These are phyloP conservation scores for Zymoseptoria brevis DNA, from an alignment of 2,329 filamentous ascomycete genomes.

Conservation along the genomic window DNA sequence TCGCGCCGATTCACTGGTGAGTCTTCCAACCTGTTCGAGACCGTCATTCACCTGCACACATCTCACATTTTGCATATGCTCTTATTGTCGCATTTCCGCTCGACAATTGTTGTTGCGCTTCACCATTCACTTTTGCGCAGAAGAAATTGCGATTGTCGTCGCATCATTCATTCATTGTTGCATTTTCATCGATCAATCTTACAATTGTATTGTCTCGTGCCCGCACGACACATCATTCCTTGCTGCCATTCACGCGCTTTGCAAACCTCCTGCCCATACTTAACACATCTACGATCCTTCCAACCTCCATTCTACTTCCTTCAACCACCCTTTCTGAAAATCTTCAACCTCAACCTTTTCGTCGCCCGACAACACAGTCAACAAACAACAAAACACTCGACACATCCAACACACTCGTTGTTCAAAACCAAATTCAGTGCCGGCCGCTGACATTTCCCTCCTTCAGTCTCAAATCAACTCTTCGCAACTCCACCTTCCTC, in stretches of 20 bases:
- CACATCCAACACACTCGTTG: slow-evolving; percentile 1
- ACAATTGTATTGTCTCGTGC: slow-evolving; percentile 9
- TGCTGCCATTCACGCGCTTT: slow-evolving; percentile 4
- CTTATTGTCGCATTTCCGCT: slow-evolving; percentile 3
- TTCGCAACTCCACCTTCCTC: not conserved
- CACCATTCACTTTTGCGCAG: not conserved
- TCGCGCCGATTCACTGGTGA: slow-evolving; percentile 1
- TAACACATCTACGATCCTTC: slow-evolving; percentile 1
- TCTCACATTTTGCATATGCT: not conserved
- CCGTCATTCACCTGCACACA: not conserved
- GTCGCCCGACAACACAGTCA: slow-evolving; percentile 1
- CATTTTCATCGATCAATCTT: slow-evolving; percentile 7
- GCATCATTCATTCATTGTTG: slow-evolving; percentile 2
- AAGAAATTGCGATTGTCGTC: not conserved
- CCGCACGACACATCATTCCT: slow-evolving; percentile 5
- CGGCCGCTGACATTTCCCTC: slow-evolving; percentile 14
- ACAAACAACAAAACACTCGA: slow-evolving; percentile 1
- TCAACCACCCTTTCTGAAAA: not conserved
- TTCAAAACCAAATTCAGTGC: slow-evolving; percentile 11
- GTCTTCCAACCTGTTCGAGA: slow-evolving; percentile 1
- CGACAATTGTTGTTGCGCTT: slow-evolving; percentile 1
- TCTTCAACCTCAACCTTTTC: slow-evolving; percentile 1
- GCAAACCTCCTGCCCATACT: slow-evolving; percentile 1
- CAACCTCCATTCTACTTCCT: slow-evolving; percentile 1
- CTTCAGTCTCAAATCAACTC: not conserved